phyloP scores from a whole-genome alignment of 306 rosid species.

The Oxytropis ochrocephala region DNA sequence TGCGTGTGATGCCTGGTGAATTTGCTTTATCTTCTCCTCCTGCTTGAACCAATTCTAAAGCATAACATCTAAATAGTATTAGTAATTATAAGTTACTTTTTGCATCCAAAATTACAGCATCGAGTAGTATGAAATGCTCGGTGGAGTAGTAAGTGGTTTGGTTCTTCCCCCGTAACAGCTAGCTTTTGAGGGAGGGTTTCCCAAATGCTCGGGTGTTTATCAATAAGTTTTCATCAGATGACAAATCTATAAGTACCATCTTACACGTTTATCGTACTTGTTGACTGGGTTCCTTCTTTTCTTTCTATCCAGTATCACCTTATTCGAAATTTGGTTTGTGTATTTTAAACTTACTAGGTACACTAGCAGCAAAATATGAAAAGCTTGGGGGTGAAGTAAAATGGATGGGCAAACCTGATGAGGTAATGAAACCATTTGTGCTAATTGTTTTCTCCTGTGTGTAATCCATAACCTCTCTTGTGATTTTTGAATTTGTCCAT shows the following conservation, averaged over 20 bases:
- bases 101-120: background rate
- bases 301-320: background rate
- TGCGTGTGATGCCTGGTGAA: conserved; percentile 95
- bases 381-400: conserved; percentile 92
- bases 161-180: no score
- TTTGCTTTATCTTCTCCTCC: conserved; percentile 11
- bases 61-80: background rate
- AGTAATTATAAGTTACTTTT: background rate
- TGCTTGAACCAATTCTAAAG: background rate
- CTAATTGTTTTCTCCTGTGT: conserved; percentile 3
- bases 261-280: background rate
- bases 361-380: conserved; percentile 85
- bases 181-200: no score
- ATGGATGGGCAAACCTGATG: conserved; percentile 98
- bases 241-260: background rate
- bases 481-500: no score
- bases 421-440: conserved; percentile 40
- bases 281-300: background rate
- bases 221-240: background rate
- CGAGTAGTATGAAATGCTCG: no score
- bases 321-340: conserved; percentile 9
- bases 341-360: conserved; percentile 37
- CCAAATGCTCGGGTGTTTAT: no score
- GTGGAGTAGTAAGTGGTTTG: no score
- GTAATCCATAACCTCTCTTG: background rate